Base-by-base conservation (phyloP, 257 asterid species). In the Paraleonurus japonicus region DNA sequence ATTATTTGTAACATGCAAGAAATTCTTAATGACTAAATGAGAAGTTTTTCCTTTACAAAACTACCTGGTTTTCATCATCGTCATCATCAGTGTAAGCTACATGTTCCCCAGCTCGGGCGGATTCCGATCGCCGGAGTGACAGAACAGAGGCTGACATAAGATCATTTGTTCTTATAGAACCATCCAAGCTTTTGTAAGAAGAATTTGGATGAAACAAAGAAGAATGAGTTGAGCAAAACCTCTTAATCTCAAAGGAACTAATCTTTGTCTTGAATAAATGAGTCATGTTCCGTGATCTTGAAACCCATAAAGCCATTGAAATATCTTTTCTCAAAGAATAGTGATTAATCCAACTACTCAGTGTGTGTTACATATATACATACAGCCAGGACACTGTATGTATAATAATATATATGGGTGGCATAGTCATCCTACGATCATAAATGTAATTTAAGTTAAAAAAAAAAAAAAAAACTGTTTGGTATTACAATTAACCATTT, bases 41-140 rank as follows among this genome's bases (percentile, higher is more conserved):
- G 19, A 12, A 43, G 19, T 13, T 43, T 43, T 43, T 43, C 51
- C 17, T 43, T 11, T 2, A 39, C 2, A 39, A 4, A n/a, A 28
- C 22, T 70, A 84, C 91, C 89, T 83, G 89, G 69, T 69, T 82
- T 33, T 78, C 80, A 69, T 82, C 88, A 15, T 86, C 85, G 26
- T 79, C 89, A 8, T 86, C 90, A 69, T 79, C 81, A 15, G 74
- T 70, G 60, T 79, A 85, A 5, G 86, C 69, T 0, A 70, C 64
- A 19, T 79, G 88, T 37, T 79, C 89, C 27, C 84, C 93, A n/a
- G 93, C 88, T 75, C 79, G 70, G 35, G 76, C 76, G 2, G 96
- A 87, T 78, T 83, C 90, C 23, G 67, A 67, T 35, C 95, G 85
- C 50, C 82, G 80, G 54, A 76, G 51, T 33, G 70, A 55, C 17